Conservation (phyloP, 2,329 filamentous ascomycete species). For the Periconia macrospinosa region DNA sequence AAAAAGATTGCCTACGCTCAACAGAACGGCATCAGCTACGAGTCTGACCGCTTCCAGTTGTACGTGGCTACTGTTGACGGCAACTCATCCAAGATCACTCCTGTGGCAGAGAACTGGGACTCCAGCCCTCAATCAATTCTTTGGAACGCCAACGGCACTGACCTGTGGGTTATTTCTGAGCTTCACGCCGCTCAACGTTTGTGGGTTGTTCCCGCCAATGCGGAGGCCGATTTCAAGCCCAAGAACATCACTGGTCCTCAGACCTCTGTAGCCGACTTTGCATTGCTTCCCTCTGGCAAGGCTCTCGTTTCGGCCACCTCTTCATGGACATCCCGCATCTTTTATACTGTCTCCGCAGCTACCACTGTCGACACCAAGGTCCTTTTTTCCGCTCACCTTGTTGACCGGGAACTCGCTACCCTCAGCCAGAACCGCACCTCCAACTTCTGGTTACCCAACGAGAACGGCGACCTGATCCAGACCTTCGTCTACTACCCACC, state of each 20-base stretch:
- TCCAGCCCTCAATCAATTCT: conserved; percentile 28
- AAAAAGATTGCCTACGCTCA: conserved; percentile 77
- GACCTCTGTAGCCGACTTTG: conserved; percentile 44
- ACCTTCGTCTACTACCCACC: conserved; percentile 66
- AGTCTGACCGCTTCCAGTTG: conserved; percentile 71
- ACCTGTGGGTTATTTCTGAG: conserved; percentile 38
- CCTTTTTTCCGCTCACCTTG: conserved; percentile 64
- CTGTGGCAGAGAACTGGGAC: conserved; percentile 39
- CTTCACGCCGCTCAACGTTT: conserved; percentile 46
- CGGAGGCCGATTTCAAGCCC: conserved; percentile 52
- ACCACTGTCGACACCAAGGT: conserved; percentile 33
- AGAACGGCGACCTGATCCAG: conserved; percentile 61
- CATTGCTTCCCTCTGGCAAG: conserved; percentile 61
- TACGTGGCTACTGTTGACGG: conserved; percentile 40
- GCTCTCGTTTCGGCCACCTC: conserved; percentile 45
- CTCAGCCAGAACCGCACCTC: conserved; percentile 63
- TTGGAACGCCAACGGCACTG: conserved; percentile 33
- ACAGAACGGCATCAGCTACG: conserved; percentile 66
- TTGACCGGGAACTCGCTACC: conserved; percentile 66
- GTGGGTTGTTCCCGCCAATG: conserved; percentile 63
- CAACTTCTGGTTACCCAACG: conserved; percentile 71
- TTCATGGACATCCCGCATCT: conserved; percentile 37
- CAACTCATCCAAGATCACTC: conserved; percentile 23
- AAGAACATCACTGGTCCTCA: conserved; percentile 49
- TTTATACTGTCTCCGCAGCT: conserved; percentile 31